Evolutionary conservation across 495 filamentous ascomycete species (phyloP).

Genomic region (Acidiella bohemica): DNA sequence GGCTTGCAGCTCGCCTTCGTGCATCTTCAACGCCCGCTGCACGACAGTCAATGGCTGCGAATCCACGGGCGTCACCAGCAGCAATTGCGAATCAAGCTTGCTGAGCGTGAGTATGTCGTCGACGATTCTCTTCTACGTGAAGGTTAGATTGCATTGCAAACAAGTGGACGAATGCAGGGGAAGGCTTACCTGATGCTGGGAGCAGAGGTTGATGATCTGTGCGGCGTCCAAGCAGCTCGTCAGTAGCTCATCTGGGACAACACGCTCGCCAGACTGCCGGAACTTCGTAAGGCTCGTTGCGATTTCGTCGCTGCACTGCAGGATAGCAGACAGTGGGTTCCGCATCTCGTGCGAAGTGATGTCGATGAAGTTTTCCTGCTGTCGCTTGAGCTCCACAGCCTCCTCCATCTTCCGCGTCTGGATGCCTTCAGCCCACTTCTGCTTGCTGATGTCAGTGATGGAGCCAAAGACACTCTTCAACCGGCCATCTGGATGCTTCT

Average conservation of each 20-base stretch:
- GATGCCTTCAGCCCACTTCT: constrained; percentile 44
- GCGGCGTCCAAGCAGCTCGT: constrained; percentile 53
- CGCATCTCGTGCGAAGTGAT: constrained; percentile 82
- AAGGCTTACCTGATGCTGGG: too few relatives aligned
- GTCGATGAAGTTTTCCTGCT: constrained; percentile 68
- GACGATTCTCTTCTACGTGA: too few relatives aligned
- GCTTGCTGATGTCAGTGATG: constrained; percentile 33
- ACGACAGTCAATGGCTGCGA: constrained; percentile 55
- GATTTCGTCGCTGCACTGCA: constrained; percentile 74
- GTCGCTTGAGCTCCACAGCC: constrained; percentile 33
- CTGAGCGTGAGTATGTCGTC: constrained; percentile 68
- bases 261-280: constrained; percentile 13
- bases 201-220: too few relatives aligned
- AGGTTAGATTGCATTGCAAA: too few relatives aligned
- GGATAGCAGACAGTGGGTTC: constrained; percentile 67
- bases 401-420: constrained; percentile 44
- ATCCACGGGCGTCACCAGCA: constrained; percentile 53
- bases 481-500: constrained; percentile 39
- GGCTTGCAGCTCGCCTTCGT: constrained; percentile 53
- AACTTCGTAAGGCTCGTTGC: constrained; percentile 37
- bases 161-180: too few relatives aligned
- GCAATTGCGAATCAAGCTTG: constrained; percentile 66
- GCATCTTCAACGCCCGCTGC: constrained; percentile 56
- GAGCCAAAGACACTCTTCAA: constrained; percentile 57
- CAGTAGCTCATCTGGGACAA: constrained; percentile 32